Evolutionary conservation across 2,329 filamentous ascomycete genomes (phyloP), one percentile per base, ranked within the genome.

Genomic region (Nigrospora oryzae): DNA sequence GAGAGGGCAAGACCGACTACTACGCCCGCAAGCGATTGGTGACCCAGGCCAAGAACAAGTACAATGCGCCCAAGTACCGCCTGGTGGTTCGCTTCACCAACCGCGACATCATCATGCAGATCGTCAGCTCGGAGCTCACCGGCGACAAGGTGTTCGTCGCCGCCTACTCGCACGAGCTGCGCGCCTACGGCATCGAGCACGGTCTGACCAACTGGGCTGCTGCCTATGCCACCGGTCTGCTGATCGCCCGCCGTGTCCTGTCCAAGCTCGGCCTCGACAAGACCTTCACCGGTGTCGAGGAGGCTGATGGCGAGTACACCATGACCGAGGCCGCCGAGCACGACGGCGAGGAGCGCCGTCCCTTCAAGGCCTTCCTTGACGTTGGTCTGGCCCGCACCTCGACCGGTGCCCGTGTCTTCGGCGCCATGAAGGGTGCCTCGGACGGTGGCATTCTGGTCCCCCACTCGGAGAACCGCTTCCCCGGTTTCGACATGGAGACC

Each of bases 41-140:
- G 81, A 90, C 89, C 79, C 93, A 98, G 83, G 93, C 93, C 77
- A 98, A 97, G 89, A 98, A 98, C 89, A 98, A 98, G 86, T 98
- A 97, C 86, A 95, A 95, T 77, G 86, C 93, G 55, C 93, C 93
- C 75, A 98, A 98, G 84, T 97, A 98, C 86, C 88, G 93, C 68
- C 86, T 98, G 67, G 93, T 98, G 59, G 89, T 98, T 69, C 93
- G 93, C 71, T 95, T 95, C 86, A 94, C 89, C 81, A 95, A 97
- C 86, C 89, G 89, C 74, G 91, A 98, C 81, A 95, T 97, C 79
- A 86, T 97, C 77, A 84, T 83, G 76, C 93, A 98, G 80, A 93
- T 98, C 70, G 83, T 98, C 70, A 86, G 81, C 68, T 94, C 93
- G 50, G 93, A 98, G 81, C 86, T 98, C 76, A 83, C 79, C 58